Conservation (phyloP, 1,139 yeast genomes). For the Sugiyamaella grinbergsii region DNA sequence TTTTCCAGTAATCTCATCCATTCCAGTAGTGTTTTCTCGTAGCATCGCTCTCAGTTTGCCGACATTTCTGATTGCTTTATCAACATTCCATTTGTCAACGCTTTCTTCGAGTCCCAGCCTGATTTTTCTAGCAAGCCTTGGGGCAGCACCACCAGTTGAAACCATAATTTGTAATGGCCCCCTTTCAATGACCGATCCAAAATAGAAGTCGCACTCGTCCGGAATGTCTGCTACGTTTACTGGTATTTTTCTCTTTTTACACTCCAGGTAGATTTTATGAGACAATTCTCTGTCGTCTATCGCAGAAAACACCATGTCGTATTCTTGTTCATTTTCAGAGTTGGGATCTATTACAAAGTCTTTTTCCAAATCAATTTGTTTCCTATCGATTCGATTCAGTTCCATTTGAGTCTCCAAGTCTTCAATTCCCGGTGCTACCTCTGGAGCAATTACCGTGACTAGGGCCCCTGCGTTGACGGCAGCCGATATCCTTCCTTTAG, state of each 20-base stretch:
- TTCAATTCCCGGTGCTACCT: conserved; percentile 13
- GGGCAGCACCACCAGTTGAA: conserved; percentile 81
- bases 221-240: conserved; percentile 89
- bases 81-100: conserved; percentile 37
- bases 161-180: conserved; percentile 84
- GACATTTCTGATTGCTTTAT: conserved; percentile 62
- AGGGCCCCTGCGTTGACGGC: conserved; percentile 68
- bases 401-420: conserved; percentile 15
- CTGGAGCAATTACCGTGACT: conserved; percentile 61
- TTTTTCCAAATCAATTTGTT: conserved; percentile 18
- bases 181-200: conserved; percentile 74
- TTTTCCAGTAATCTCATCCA: conserved; percentile 31
- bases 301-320: conserved; percentile 72
- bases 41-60: conserved; percentile 59
- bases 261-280: conserved; percentile 58
- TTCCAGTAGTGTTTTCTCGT: conserved; percentile 43
- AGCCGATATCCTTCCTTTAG: conserved; percentile 67
- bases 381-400: conserved; percentile 12
- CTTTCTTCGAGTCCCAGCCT: conserved; percentile 58
- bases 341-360: conserved; percentile 29
- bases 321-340: conserved; percentile 35
- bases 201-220: conserved; percentile 78
- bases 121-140: conserved; percentile 68
- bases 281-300: conserved; percentile 70
- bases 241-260: conserved; percentile 56